Percentiles rank a stretch among this genome's conserved stretches.
Evolutionary conservation across 2,329 filamentous ascomycete species (phyloP).

Genomic region (Aspergillus thermomutatus): DNA sequence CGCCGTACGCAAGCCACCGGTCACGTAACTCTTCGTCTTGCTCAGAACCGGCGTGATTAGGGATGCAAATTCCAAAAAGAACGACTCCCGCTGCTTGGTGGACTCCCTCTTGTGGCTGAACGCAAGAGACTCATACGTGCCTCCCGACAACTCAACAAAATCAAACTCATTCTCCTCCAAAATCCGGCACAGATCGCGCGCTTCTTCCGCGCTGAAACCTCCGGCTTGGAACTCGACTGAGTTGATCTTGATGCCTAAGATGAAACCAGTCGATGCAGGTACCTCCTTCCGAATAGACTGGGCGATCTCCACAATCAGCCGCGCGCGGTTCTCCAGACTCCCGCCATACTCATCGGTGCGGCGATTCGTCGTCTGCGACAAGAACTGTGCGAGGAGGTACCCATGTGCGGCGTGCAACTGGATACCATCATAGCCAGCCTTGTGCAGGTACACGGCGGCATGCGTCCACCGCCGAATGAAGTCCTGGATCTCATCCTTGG

Average conservation of each 20-base stretch:
- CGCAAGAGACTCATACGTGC: slow-evolving; percentile 56
- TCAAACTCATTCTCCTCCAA: slow-evolving; percentile 34
- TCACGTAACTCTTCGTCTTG: slow-evolving; percentile 58
- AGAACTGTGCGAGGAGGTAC: slow-evolving; percentile 57
- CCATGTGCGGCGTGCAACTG: slow-evolving; percentile 56
- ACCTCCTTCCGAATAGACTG: slow-evolving; percentile 25
- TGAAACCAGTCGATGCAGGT: slow-evolving; percentile 31
- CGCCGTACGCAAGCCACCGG: slow-evolving; percentile 55
- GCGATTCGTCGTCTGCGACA: slow-evolving; percentile 51
- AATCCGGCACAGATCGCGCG: slow-evolving; percentile 39
- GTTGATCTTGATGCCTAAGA: slow-evolving; percentile 58
- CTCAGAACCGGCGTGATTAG: slow-evolving; percentile 46
- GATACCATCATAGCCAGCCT: slow-evolving; percentile 57
- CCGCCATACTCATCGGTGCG: slow-evolving; percentile 66
- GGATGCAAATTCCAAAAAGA: slow-evolving; percentile 61
- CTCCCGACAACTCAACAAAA: slow-evolving; percentile 58
- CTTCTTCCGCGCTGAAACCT: slow-evolving; percentile 47
- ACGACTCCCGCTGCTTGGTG: slow-evolving; percentile 55
- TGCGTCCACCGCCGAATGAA: slow-evolving; percentile 62
- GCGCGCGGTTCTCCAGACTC: slow-evolving; percentile 62
- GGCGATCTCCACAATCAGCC: slow-evolving; percentile 57
- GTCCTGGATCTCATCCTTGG: slow-evolving; percentile 40
- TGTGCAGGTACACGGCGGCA: slow-evolving; percentile 59
- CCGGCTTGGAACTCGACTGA: slow-evolving; percentile 55
- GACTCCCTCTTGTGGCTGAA: slow-evolving; percentile 53